These are phyloP conservation scores for Murraya koenigii DNA, from an alignment of 345 rosid genomes.

Conservation along the genomic window DNA sequence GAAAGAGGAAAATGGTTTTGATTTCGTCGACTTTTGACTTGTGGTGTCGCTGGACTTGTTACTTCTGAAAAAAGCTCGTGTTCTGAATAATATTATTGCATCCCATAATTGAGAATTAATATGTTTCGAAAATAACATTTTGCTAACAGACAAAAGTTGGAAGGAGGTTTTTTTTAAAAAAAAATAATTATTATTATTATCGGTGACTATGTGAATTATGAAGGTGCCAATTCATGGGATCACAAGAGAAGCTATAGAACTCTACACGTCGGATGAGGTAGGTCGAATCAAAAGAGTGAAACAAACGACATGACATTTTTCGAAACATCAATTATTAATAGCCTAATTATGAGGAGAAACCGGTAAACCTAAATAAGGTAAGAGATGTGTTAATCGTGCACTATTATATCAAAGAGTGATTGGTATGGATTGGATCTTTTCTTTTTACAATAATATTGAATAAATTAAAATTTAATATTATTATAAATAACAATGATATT, in stretches of 20 bases:
- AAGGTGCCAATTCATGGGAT: background rate
- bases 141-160: background rate
- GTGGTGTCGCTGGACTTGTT: background rate
- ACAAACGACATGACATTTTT: background rate
- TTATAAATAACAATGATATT: too few relatives aligned
- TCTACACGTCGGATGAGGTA: background rate
- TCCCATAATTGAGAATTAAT: background rate
- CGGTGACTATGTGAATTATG: background rate
- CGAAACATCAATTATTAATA: too few relatives aligned
- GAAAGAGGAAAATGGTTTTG: background rate
- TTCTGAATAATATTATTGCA: background rate
- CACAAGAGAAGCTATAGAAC: background rate
- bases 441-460: too few relatives aligned
- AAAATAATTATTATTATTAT: background rate
- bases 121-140: background rate
- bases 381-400: too few relatives aligned
- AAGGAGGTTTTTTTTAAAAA: background rate
- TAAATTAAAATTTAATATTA: too few relatives aligned
- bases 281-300: too few relatives aligned
- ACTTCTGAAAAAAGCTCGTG: background rate
- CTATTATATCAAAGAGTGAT: too few relatives aligned
- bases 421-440: too few relatives aligned
- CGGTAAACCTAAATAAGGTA: too few relatives aligned
- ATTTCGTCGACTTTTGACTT: background rate
- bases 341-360: too few relatives aligned